Conservation (phyloP, 805 yeast species). For the Pichia insulana region DNA sequence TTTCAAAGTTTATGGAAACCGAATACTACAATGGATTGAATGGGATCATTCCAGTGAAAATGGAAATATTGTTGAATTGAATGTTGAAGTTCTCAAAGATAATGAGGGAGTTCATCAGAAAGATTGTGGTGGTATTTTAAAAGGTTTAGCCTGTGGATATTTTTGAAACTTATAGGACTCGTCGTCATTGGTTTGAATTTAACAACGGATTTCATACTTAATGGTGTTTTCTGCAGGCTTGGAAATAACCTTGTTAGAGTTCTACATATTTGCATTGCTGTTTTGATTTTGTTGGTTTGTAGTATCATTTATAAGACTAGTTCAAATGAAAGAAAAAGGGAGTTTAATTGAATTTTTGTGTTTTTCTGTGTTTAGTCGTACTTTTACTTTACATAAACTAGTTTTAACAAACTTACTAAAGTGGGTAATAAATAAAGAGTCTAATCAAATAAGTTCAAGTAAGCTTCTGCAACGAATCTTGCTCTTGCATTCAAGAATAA, state of each 20-base stretch:
- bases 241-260: conserved; percentile 13
- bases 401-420: too few species aligned
- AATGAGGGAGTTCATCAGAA: conserved; percentile 7
- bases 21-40: conserved; percentile 45
- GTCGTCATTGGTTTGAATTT: background rate
- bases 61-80: conserved; percentile 6
- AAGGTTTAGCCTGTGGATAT: conserved; percentile 29
- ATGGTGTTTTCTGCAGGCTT: conserved; percentile 25
- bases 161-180: conserved; percentile 9
- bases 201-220: conserved; percentile 2
- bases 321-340: background rate
- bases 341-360: too few species aligned
- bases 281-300: background rate
- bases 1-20: conserved; percentile 39
- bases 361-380: too few species aligned
- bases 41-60: conserved; percentile 52
- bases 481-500: conserved; percentile 95
- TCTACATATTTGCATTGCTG: conserved; percentile 11
- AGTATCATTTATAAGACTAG: background rate
- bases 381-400: too few species aligned
- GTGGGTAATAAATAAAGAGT: background rate
- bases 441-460: conserved; percentile 79
- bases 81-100: background rate
- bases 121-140: conserved; percentile 18
- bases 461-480: conserved; percentile 94